phyloP scores from a whole-genome alignment of 805 yeast species.

The Diddensiella santjacobensis region DNA sequence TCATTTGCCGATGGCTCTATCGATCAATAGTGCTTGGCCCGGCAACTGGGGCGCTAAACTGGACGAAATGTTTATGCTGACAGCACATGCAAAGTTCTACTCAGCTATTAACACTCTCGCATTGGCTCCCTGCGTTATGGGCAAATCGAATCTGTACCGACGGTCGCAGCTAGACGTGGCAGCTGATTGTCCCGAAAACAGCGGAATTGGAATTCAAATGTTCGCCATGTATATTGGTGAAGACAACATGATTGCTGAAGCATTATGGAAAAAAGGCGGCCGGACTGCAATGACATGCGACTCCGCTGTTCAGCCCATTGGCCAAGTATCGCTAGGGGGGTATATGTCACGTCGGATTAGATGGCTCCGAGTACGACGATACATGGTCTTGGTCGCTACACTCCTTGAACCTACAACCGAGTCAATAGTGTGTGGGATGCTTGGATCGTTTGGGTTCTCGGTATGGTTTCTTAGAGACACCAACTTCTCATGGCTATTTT shows the following conservation, averaged over 20 bases:
- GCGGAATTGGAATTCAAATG: slow-evolving; percentile 50
- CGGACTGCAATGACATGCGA: slow-evolving; percentile 80
- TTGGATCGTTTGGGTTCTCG: slow-evolving; percentile 60
- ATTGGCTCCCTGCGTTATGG: slow-evolving; percentile 87
- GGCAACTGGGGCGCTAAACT: slow-evolving; percentile 57
- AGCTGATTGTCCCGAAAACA: slow-evolving; percentile 8
- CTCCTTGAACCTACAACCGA: slow-evolving; percentile 85
- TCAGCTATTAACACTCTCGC: slow-evolving; percentile 68
- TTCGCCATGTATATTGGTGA: slow-evolving; percentile 85
- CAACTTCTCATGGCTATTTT: slow-evolving; percentile 30
- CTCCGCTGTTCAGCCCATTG: slow-evolving; percentile 70
- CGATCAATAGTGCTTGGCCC: slow-evolving; percentile 36
- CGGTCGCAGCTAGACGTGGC: slow-evolving; percentile 51
- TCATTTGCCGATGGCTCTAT: slow-evolving; percentile 57
- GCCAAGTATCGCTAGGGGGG: slow-evolving; percentile 41
- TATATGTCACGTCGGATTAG: slow-evolving; percentile 68
- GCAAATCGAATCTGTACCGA: slow-evolving; percentile 78
- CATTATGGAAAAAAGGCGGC: slow-evolving; percentile 65
- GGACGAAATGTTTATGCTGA: slow-evolving; percentile 80
- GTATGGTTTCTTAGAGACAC: slow-evolving; percentile 38
- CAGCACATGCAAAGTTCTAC: slow-evolving; percentile 84
- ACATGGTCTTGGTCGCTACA: slow-evolving; percentile 84
- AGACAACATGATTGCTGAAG: slow-evolving; percentile 88
- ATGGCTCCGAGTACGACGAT: slow-evolving; percentile 82
- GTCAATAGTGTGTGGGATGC: slow-evolving; percentile 58